Evolutionary conservation across 768 basidiomycete species (phyloP).

Genomic region (Crepidotus variabilis): DNA sequence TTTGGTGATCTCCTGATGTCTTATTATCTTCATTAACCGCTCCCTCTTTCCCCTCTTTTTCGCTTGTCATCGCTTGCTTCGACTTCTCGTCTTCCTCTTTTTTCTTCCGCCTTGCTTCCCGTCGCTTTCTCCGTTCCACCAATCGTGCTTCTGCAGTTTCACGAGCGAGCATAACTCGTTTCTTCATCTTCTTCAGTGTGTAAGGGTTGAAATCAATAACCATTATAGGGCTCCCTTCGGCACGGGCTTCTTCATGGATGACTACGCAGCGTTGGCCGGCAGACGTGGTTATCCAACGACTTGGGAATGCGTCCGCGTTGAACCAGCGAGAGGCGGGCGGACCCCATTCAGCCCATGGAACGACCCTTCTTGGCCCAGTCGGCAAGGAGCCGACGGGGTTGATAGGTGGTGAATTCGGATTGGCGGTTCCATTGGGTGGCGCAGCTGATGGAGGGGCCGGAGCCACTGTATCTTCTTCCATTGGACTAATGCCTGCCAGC

Average conservation of each 20-base stretch:
- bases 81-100: background rate
- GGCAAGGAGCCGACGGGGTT: background rate
- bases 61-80: background rate
- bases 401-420: background rate
- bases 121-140: background rate
- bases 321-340: conserved; percentile 31
- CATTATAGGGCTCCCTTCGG: conserved; percentile 7
- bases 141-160: background rate
- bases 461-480: background rate
- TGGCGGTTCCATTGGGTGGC: background rate
- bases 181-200: conserved; percentile 13
- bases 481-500: no score
- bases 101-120: background rate
- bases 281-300: conserved; percentile 34
- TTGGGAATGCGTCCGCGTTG: conserved; percentile 19
- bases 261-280: conserved; percentile 29
- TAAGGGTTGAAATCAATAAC: conserved; percentile 28
- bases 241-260: conserved; percentile 7
- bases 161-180: background rate
- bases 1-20: no score
- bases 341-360: conserved; percentile 30
- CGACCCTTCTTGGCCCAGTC: background rate
- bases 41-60: background rate
- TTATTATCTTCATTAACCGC: background rate
- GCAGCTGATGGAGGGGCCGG: background rate